phyloP scores from a whole-genome alignment of 805 yeast genomes.

The Nakazawaea wickerhamii region DNA sequence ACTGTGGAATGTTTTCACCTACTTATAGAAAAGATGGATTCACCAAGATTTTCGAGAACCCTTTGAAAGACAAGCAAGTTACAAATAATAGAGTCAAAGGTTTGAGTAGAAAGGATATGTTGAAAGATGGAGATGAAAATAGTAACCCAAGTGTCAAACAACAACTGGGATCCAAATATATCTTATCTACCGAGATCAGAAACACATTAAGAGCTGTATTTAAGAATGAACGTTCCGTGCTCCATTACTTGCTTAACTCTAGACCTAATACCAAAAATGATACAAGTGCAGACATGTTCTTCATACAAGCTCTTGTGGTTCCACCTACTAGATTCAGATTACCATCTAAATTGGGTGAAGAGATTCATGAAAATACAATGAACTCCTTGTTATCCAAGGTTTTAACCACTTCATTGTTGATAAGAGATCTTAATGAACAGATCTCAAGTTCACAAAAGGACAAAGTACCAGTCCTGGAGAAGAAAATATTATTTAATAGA shows the following conservation, averaged over 20 bases:
- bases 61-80: slow-evolving; percentile 75
- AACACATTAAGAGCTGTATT: slow-evolving; percentile 74
- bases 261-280: slow-evolving; percentile 52
- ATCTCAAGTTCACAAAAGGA: slow-evolving; percentile 60
- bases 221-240: slow-evolving; percentile 59
- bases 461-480: slow-evolving; percentile 58
- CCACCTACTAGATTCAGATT: slow-evolving; percentile 96
- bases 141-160: slow-evolving; percentile 49
- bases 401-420: slow-evolving; percentile 71
- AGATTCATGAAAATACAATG: slow-evolving; percentile 89
- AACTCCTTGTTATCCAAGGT: slow-evolving; percentile 82
- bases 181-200: slow-evolving; percentile 82
- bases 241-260: slow-evolving; percentile 75
- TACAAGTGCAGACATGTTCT: slow-evolving; percentile 75
- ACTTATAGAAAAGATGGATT: slow-evolving; percentile 92
- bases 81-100: slow-evolving; percentile 83
- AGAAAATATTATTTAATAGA: slow-evolving; percentile 75
- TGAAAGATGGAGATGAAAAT: slow-evolving; percentile 33
- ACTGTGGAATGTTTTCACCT: slow-evolving; percentile 95
- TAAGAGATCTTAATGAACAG: slow-evolving; percentile 86
- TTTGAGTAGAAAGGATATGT: slow-evolving; percentile 63
- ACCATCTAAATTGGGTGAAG: slow-evolving; percentile 97
- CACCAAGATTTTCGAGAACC: slow-evolving; percentile 85
- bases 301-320: slow-evolving; percentile 81
- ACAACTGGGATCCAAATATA: slow-evolving; percentile 74